Conservation (phyloP, 768 basidiomycete genomes). For the Chlorophyllum brunneum region DNA sequence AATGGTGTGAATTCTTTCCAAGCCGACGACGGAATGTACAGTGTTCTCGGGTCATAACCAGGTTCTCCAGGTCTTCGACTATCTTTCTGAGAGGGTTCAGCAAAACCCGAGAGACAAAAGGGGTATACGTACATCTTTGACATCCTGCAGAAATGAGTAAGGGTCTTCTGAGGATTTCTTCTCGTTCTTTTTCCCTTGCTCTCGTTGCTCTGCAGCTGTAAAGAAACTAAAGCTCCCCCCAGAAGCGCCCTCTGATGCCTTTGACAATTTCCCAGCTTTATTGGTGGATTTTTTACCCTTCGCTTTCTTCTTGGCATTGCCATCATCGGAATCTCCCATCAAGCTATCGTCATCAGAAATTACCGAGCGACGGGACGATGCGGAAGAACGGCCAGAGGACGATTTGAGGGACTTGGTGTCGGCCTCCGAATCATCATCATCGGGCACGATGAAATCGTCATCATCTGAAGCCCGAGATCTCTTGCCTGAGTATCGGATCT, state of each 20-base stretch:
- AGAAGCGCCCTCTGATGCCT: conserved; percentile 17
- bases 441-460: conserved; percentile 66
- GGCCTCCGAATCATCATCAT: conserved; percentile 54
- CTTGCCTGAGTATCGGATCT: conserved; percentile 29
- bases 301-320: conserved; percentile 25
- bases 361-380: conserved; percentile 40
- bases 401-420: conserved; percentile 47
- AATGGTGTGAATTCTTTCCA: conserved; percentile 92
- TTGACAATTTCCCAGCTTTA: conserved; percentile 19
- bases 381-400: conserved; percentile 47
- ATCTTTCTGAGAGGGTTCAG: conserved; percentile 59
- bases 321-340: conserved; percentile 23
- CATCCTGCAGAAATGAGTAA: conserved; percentile 68
- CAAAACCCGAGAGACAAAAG: not conserved
- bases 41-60: conserved; percentile 86
- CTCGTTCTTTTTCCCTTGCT: conserved; percentile 72
- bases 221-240: conserved; percentile 49
- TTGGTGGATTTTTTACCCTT: conserved; percentile 29
- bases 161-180: conserved; percentile 79
- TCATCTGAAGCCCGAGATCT: conserved; percentile 41
- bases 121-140: conserved; percentile 58
- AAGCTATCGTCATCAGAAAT: conserved; percentile 40
- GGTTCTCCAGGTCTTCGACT: conserved; percentile 72
- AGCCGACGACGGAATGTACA: conserved; percentile 70
- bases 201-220: conserved; percentile 78